Conservation (phyloP, 257 asterid genomes). For the Jasminum sambac region DNA sequence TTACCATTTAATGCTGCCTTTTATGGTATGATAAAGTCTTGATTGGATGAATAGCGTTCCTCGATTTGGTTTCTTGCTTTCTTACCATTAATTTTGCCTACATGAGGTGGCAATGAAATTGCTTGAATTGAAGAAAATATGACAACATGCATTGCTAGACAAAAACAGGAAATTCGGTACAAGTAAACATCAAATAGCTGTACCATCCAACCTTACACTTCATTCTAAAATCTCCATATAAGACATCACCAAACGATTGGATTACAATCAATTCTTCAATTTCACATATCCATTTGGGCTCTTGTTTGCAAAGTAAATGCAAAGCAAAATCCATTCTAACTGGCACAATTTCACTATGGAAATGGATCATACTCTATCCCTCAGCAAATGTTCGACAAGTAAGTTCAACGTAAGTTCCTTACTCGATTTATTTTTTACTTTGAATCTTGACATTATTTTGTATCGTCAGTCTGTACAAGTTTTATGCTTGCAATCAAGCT, state of each 20-base stretch:
- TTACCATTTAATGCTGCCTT: too few species aligned
- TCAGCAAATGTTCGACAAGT: too few species aligned
- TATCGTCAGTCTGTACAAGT: too few species aligned
- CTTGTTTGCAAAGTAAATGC: background rate
- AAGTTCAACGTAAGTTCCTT: too few species aligned
- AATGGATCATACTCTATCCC: too few species aligned
- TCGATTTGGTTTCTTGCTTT: too few species aligned
- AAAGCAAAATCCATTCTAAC: background rate
- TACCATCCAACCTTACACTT: background rate
- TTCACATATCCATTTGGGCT: background rate
- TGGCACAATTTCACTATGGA: too few species aligned
- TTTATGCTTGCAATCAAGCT: too few species aligned
- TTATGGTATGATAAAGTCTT: too few species aligned
- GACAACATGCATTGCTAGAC: background rate
- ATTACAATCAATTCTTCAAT: background rate
- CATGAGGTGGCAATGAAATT: background rate
- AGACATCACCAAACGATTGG: background rate
- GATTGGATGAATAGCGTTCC: too few species aligned
- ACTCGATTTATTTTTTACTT: too few species aligned
- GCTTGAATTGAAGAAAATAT: background rate
- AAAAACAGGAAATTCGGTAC: background rate
- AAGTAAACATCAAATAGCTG: background rate
- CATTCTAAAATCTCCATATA: background rate
- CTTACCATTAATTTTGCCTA: background rate
- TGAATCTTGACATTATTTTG: too few species aligned